Percentiles rank a stretch among this genome's conserved stretches.
phyloP scores from a whole-genome alignment of 148 eudicot species.

The Diospyros kaki region DNA sequence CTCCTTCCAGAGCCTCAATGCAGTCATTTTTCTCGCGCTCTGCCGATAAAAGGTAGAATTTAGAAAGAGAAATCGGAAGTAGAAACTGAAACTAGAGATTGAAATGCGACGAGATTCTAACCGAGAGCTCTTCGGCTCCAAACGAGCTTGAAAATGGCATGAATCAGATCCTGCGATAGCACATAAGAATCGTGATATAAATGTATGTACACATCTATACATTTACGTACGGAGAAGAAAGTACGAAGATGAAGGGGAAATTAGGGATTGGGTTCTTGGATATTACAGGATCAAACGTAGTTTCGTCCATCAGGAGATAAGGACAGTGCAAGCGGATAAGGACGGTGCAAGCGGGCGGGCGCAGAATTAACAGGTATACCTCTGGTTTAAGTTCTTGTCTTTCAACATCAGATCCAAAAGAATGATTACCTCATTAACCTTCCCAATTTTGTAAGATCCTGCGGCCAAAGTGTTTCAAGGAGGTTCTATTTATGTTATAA shows the following conservation, averaged over 20 bases:
- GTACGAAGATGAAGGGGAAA: background rate
- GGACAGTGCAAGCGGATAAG: no score
- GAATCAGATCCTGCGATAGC: slow-evolving; percentile 57
- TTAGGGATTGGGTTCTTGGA: background rate
- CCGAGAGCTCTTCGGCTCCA: slow-evolving; percentile 72
- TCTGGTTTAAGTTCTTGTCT: slow-evolving; percentile 37
- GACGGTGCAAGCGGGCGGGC: no score
- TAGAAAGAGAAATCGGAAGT: background rate
- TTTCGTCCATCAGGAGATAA: slow-evolving; percentile 27
- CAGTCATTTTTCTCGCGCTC: slow-evolving; percentile 60
- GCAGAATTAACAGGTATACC: background rate
- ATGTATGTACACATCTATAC: background rate
- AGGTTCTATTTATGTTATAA: background rate
- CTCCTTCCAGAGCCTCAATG: slow-evolving; percentile 37
- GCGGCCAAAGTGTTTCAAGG: slow-evolving; percentile 38
- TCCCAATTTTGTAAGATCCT: slow-evolving; percentile 50
- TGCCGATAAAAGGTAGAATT: slow-evolving; percentile 14
- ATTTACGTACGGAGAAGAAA: background rate
- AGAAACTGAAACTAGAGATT: background rate
- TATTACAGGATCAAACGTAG: slow-evolving; percentile 47
- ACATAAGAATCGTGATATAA: background rate
- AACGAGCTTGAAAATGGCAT: slow-evolving; percentile 73
- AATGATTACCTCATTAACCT: slow-evolving; percentile 46
- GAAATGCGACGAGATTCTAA: slow-evolving; percentile 13
- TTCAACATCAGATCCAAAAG: slow-evolving; percentile 38